Evolutionary conservation across 129 eudicot genomes (phyloP).

Genomic region (Sambucus nigra): DNA sequence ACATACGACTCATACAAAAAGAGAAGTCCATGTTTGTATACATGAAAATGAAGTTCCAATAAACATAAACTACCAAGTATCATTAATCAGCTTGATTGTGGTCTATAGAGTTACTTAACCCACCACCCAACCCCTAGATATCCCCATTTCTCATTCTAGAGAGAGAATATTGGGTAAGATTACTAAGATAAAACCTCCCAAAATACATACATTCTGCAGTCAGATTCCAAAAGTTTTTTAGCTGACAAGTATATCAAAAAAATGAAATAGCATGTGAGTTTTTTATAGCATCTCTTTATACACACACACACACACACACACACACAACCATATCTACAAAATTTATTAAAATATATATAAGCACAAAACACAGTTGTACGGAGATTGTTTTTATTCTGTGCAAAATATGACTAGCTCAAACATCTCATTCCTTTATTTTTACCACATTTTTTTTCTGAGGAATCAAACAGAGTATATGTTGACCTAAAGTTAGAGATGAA

Average conservation of each 20-base stretch:
- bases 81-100: neutral
- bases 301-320: neutral
- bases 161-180: neutral
- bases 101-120: neutral
- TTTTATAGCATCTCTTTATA: neutral
- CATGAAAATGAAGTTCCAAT: neutral
- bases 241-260: neutral
- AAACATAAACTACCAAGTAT: neutral
- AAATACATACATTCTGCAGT: neutral
- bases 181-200: neutral
- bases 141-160: neutral
- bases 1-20: neutral
- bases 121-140: neutral
- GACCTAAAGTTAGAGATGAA: too few relatives aligned
- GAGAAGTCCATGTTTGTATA: too few relatives aligned
- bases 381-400: too few relatives aligned
- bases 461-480: too few relatives aligned
- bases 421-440: too few relatives aligned
- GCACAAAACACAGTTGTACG: too few relatives aligned
- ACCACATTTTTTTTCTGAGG: too few relatives aligned
- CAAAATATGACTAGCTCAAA: too few relatives aligned
- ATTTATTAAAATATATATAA: too few relatives aligned
- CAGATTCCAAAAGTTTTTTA: neutral
- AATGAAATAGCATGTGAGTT: neutral
- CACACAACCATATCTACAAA: too few relatives aligned